Conservation (phyloP, 805 yeast species). For the Candida palmyrensis region DNA sequence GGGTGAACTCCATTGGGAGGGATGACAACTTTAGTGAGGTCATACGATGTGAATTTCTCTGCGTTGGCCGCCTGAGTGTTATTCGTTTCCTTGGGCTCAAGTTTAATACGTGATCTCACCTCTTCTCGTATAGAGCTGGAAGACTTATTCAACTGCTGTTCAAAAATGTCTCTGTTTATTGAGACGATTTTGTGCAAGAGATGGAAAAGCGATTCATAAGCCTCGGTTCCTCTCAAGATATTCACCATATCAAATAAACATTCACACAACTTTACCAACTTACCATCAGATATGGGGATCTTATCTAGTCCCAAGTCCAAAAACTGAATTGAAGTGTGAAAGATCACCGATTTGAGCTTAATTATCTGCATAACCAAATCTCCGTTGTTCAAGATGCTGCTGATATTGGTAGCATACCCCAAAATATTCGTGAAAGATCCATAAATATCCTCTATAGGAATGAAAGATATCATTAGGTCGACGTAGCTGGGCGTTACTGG, state of each 20-base stretch:
- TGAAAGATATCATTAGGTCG: slow-evolving; percentile 16
- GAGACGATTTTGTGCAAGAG: slow-evolving; percentile 23
- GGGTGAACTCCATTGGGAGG: slow-evolving; percentile 21
- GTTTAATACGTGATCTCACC: too few relatives aligned
- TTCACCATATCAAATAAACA: slow-evolving; percentile 28
- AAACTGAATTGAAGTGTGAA: slow-evolving; percentile 21
- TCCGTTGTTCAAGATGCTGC: slow-evolving; percentile 24
- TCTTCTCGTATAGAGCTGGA: slow-evolving; percentile 3
- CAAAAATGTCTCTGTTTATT: slow-evolving; percentile 15
- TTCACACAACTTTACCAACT: slow-evolving; percentile 19
- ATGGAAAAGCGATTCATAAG: slow-evolving; percentile 16
- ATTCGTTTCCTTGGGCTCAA: neutral
- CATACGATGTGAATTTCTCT: slow-evolving; percentile 18
- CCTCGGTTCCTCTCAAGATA: slow-evolving; percentile 25
- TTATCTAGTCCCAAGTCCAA: slow-evolving; percentile 20
- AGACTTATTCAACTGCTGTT: slow-evolving; percentile 1
- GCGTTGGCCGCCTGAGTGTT: neutral
- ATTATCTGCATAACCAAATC: slow-evolving; percentile 34
- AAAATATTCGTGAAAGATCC: slow-evolving; percentile 22
- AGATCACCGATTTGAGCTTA: slow-evolving; percentile 24
- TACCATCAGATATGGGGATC: slow-evolving; percentile 30
- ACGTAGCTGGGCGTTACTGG: slow-evolving; percentile 17
- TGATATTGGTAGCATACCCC: slow-evolving; percentile 24
- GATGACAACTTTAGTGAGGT: slow-evolving; percentile 26
- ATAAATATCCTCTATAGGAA: slow-evolving; percentile 24